Conservation (phyloP, 495 filamentous ascomycete species). For the Delitschia confertaspora region DNA sequence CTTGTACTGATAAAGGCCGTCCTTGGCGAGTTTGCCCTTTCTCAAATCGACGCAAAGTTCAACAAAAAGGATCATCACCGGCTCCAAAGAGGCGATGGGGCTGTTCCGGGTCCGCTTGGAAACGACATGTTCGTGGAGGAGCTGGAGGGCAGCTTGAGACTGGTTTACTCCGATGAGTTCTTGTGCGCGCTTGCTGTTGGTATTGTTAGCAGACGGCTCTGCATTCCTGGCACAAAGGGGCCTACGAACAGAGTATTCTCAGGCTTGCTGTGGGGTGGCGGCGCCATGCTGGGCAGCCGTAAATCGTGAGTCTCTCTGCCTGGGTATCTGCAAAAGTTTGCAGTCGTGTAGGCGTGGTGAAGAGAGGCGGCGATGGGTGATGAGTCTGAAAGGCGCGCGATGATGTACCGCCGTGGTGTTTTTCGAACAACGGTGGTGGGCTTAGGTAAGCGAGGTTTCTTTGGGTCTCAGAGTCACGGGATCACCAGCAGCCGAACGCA, state of each 20-base stretch:
- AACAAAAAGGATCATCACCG: slow-evolving; percentile 95
- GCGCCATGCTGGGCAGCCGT: slow-evolving; percentile 66
- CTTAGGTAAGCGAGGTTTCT: too few species aligned
- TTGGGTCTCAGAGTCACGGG: too few species aligned
- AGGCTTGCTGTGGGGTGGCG: slow-evolving; percentile 89
- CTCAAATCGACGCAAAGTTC: slow-evolving; percentile 92
- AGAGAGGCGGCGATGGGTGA: too few species aligned
- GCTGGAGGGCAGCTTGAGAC: slow-evolving; percentile 78
- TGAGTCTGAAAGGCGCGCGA: too few species aligned
- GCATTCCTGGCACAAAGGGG: slow-evolving; percentile 1
- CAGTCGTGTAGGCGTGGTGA: too few species aligned
- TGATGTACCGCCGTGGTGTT: too few species aligned
- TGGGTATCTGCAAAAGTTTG: too few species aligned
- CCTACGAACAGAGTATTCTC: slow-evolving; percentile 94
- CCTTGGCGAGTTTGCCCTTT: slow-evolving; percentile 96
- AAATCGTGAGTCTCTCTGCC: background rate
- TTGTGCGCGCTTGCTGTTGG: slow-evolving; percentile 62
- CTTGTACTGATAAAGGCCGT: slow-evolving; percentile 98
- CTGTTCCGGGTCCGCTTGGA: slow-evolving; percentile 96
- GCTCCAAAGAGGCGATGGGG: slow-evolving; percentile 91
- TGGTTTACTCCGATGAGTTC: slow-evolving; percentile 98
- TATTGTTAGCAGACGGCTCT: slow-evolving; percentile 12
- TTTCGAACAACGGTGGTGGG: too few species aligned
- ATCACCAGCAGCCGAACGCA: too few species aligned
- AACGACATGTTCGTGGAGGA: slow-evolving; percentile 98